Evolutionary conservation across 2,329 filamentous ascomycete species (phyloP).

Genomic region (Alternaria dauci): DNA sequence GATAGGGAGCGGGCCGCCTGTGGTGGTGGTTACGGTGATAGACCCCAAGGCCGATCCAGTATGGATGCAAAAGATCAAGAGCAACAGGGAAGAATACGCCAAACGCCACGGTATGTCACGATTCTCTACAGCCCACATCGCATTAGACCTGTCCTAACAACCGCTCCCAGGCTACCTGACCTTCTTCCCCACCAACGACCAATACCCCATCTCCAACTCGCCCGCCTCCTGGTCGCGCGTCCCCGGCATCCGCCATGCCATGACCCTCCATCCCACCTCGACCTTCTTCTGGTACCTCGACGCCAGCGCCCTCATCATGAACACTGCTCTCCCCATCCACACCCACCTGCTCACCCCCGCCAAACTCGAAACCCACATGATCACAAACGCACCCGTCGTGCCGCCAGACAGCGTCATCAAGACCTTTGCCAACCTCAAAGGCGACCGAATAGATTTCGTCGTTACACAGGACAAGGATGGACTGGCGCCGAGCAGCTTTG

Average conservation of each 20-base stretch:
- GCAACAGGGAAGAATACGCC: conserved; percentile 87
- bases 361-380: conserved; percentile 79
- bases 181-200: conserved; percentile 78
- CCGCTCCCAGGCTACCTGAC: conserved; percentile 75
- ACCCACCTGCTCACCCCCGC: conserved; percentile 72
- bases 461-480: conserved; percentile 86
- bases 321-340: conserved; percentile 74
- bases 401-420: conserved; percentile 97
- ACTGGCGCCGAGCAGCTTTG: conserved; percentile 77
- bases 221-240: conserved; percentile 76
- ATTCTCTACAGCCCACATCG: not conserved
- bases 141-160: not conserved
- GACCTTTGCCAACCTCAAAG: conserved; percentile 84
- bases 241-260: conserved; percentile 86
- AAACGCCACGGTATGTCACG: conserved; percentile 73
- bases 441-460: conserved; percentile 80
- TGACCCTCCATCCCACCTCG: conserved; percentile 78
- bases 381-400: conserved; percentile 84
- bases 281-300: conserved; percentile 89
- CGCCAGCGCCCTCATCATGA: conserved; percentile 87
- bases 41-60: conserved; percentile 71
- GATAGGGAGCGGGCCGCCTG: conserved; percentile 58
- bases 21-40: conserved; percentile 85
- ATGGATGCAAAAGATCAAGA: conserved; percentile 77
- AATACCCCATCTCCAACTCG: conserved; percentile 73